Evolutionary conservation across 768 basidiomycete genomes (phyloP).

Genomic region (Gautieria morchelliformis): DNA sequence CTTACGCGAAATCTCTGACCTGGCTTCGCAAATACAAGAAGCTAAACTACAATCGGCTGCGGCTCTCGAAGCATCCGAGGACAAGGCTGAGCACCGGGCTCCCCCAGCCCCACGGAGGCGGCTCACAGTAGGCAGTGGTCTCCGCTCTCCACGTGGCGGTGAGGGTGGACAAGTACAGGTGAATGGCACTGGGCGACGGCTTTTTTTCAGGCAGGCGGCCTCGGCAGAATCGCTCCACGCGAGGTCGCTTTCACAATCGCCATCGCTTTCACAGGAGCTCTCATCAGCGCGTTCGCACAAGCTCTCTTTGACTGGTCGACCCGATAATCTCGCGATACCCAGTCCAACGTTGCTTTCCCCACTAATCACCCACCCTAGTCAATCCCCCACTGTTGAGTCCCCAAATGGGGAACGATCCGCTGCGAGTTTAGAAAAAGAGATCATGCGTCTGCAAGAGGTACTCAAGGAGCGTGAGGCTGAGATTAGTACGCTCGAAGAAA

Average conservation of each 20-base stretch:
- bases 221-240: slow-evolving; percentile 82
- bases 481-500: slow-evolving; percentile 62
- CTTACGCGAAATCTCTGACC: slow-evolving; percentile 84
- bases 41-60: slow-evolving; percentile 46
- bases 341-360: slow-evolving; percentile 16
- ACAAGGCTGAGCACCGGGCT: slow-evolving; percentile 32
- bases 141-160: slow-evolving; percentile 2
- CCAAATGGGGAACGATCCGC: slow-evolving; percentile 63
- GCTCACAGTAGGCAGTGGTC: slow-evolving; percentile 34
- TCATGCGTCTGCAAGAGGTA: slow-evolving; percentile 90
- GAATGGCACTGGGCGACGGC: slow-evolving; percentile 48
- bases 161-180: slow-evolving; percentile 11
- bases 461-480: slow-evolving; percentile 89
- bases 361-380: slow-evolving; percentile 39
- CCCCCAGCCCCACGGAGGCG: slow-evolving; percentile 37
- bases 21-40: slow-evolving; percentile 86
- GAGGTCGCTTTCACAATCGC: slow-evolving; percentile 90
- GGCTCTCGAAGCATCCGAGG: slow-evolving; percentile 26
- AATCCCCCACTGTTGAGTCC: slow-evolving; percentile 28
- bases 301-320: slow-evolving; percentile 38
- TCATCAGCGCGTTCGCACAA: slow-evolving; percentile 83
- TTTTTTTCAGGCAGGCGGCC: slow-evolving; percentile 84
- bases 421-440: slow-evolving; percentile 83
- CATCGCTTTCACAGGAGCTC: slow-evolving; percentile 96
- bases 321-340: slow-evolving; percentile 8